Percentiles rank a stretch among this genome's conserved stretches.
These are phyloP conservation scores for Penicillium arizonense DNA, from an alignment of 495 filamentous ascomycete genomes.

Conservation along the genomic window DNA sequence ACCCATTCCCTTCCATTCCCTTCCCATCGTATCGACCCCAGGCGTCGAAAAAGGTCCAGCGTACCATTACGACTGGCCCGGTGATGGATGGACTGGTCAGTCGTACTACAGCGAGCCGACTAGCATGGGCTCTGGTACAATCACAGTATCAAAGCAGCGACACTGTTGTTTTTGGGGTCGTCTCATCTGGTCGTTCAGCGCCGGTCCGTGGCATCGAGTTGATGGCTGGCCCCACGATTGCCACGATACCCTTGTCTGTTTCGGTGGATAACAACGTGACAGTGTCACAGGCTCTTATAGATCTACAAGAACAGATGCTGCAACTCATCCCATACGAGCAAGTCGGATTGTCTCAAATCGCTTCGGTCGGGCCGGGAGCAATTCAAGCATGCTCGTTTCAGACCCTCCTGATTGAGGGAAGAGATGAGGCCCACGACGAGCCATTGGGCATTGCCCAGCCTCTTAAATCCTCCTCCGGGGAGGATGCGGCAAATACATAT, in stretches of 20 bases:
- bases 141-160: conserved; percentile 19
- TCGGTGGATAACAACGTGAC: background rate
- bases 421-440: background rate
- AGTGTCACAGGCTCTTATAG: background rate
- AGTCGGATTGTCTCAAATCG: background rate
- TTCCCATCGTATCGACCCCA: conserved; percentile 18
- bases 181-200: conserved; percentile 26
- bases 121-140: conserved; percentile 36
- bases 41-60: background rate
- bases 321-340: background rate
- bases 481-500: conserved; percentile 10
- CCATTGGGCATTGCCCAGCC: background rate
- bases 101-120: background rate
- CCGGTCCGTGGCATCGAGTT: conserved; percentile 23
- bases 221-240: conserved; percentile 33
- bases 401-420: conserved; percentile 18
- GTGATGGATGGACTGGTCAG: background rate
- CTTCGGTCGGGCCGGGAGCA: conserved; percentile 30
- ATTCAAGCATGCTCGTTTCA: conserved; percentile 52
- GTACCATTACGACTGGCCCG: background rate
- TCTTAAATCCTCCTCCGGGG: background rate
- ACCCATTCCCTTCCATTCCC: conserved; percentile 4
- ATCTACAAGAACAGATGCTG: background rate
- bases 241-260: conserved; percentile 19
- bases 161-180: conserved; percentile 33